phyloP scores from a whole-genome alignment of 306 rosid genomes.

The Malus orientalis region DNA sequence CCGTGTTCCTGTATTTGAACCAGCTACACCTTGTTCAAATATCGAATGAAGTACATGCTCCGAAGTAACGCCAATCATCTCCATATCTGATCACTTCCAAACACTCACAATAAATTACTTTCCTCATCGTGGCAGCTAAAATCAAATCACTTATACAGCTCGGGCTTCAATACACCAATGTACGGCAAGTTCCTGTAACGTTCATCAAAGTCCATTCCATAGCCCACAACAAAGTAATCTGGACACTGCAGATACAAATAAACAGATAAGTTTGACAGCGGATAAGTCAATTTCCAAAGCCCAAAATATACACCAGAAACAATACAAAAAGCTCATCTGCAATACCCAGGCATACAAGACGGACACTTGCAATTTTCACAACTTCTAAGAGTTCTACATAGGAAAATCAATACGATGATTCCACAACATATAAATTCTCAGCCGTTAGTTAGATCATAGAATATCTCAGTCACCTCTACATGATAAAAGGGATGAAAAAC shows the following conservation, averaged over 20 bases:
- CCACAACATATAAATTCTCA: background rate
- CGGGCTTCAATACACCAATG: conserved; percentile 80
- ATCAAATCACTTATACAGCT: conserved; percentile 40
- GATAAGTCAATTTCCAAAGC: background rate
- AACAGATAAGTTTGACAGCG: background rate
- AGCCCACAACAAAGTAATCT: conserved; percentile 81
- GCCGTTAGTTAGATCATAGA: background rate
- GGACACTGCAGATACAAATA: conserved; percentile 60
- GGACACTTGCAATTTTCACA: background rate
- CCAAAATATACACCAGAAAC: background rate
- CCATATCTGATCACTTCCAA: background rate
- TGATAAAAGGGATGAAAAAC: background rate
- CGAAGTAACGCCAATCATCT: background rate
- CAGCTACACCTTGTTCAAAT: background rate
- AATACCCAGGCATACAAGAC: background rate
- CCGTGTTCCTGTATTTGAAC: background rate
- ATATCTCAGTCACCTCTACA: background rate
- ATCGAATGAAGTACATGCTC: background rate
- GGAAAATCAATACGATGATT: background rate
- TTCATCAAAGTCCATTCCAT: conserved; percentile 84
- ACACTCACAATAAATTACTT: background rate
- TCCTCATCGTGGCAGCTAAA: background rate
- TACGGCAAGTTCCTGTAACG: conserved; percentile 77
- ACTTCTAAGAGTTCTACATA: background rate
- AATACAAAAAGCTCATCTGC: background rate